These are phyloP conservation scores for Neurospora tetraspora DNA, from an alignment of 495 filamentous ascomycete species.

Conservation along the genomic window DNA sequence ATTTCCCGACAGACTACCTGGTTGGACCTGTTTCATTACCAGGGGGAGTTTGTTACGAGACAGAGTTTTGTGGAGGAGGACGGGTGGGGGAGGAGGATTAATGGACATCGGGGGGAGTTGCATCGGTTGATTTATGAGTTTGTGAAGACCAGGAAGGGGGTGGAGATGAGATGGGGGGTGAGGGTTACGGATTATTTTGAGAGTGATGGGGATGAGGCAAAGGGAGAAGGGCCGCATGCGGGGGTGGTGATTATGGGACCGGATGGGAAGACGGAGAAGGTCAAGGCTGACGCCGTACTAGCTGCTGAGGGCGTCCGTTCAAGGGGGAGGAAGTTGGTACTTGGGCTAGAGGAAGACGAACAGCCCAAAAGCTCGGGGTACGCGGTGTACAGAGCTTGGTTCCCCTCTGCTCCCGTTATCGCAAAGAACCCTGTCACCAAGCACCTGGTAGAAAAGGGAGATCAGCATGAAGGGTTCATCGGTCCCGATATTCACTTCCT, in stretches of 20 bases:
- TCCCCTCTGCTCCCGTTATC: slow-evolving; percentile 44
- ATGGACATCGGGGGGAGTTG: slow-evolving; percentile 55
- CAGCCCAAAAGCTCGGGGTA: slow-evolving; percentile 50
- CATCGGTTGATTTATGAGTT: slow-evolving; percentile 21
- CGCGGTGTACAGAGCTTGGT: slow-evolving; percentile 52
- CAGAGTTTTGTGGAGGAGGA: slow-evolving; percentile 22
- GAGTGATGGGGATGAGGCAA: slow-evolving; percentile 15
- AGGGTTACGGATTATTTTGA: slow-evolving; percentile 54
- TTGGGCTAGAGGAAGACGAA: slow-evolving; percentile 55
- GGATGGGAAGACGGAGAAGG: slow-evolving; percentile 30
- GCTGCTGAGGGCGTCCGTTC: slow-evolving; percentile 56
- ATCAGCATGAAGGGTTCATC: slow-evolving; percentile 50
- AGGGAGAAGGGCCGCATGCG: slow-evolving; percentile 24
- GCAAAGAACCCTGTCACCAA: slow-evolving; percentile 51
- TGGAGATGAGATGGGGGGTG: slow-evolving; percentile 44
- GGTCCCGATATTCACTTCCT: slow-evolving; percentile 58
- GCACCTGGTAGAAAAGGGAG: slow-evolving; percentile 53
- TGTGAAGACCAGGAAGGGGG: slow-evolving; percentile 18
- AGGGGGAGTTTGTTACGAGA: slow-evolving; percentile 21
- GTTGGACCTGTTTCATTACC: slow-evolving; percentile 25
- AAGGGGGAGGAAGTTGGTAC: slow-evolving; percentile 47
- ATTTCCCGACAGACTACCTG: slow-evolving; percentile 36
- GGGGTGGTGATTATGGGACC: slow-evolving; percentile 35
- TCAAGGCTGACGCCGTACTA: slow-evolving; percentile 47
- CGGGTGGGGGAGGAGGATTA: slow-evolving; percentile 28